Evolutionary conservation across 2,329 filamentous ascomycete species (phyloP), one percentile per base, ranked within the genome.

Genomic region (Verticillium dahliae): DNA sequence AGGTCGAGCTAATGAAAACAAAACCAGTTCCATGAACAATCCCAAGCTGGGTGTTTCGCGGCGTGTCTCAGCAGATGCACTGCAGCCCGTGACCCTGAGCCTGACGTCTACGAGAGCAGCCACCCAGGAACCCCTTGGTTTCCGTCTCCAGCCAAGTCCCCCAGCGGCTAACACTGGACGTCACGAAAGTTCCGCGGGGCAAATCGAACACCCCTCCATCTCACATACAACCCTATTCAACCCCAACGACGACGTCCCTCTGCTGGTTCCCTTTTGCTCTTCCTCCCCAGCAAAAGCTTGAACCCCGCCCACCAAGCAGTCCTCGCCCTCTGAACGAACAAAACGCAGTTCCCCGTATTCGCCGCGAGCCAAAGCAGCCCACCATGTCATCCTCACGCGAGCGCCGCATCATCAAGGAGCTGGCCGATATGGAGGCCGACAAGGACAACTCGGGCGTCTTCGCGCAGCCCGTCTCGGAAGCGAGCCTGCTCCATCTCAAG

Each of bases 401-500:
- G 62, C 81, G 86, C 58, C 83, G 87, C 58, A 83, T 95, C 60
- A 79, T 84, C 66, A 94, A 93, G 76, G 91, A 95, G 81, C 81
- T 95, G 61, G 77, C 79, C 64, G 91, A 94, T 70, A 91, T 95
- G 67, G 77, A 86, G 58, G 80, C 81, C 63, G 95, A 99, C 81
- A 77, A 72, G 63, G 82, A 84, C 61, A 84, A 85, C 64, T 96
- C 92, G 22, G 88, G 91, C 63, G 91, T 98, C 69, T 82, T 81
- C 35, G 91, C 90, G 14, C 80, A 86, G 60, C 82, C 87, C 1
- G 77, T 86, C 62, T 82, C 85, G 64, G 84, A 84, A 56, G 83
- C 86, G 65, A 90, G 92, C 74, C 79, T 98, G 61, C 91, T 88
- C 62, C 90, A 94, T 70, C 86, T 99, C 65, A 88, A 87, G 67